Evolutionary conservation across 257 asterid species (phyloP).

Genomic region (Solanum peruvianum): DNA sequence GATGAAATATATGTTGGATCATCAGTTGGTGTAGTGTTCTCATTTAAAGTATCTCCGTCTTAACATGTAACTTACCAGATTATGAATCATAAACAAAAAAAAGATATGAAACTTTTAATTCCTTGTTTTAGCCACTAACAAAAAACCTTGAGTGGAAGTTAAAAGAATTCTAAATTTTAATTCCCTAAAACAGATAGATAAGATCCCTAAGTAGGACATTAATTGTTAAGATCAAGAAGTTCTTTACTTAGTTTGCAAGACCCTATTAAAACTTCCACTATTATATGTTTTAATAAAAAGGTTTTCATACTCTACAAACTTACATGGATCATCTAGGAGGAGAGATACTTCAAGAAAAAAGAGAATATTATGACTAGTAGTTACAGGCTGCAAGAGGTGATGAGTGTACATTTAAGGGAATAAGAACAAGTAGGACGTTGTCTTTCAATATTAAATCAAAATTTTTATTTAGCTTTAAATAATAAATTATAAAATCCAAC

Average conservation of each 20-base stretch:
- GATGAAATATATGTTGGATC: conserved; percentile 76
- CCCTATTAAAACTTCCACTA: not conserved
- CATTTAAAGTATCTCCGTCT: conserved; percentile 89
- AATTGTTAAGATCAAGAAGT: not conserved
- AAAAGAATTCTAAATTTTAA: not conserved
- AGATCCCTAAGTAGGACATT: not conserved
- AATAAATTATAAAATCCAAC: not conserved
- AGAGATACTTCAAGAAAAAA: not conserved
- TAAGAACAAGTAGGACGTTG: not conserved
- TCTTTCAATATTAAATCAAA: not conserved
- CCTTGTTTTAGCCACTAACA: not conserved
- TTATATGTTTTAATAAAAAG: not conserved
- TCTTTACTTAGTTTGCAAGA: not conserved
- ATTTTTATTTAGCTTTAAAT: not conserved
- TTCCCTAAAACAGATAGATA: not conserved
- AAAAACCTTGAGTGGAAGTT: not conserved
- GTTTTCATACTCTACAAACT: not conserved
- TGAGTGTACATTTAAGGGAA: not conserved
- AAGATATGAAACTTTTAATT: not conserved
- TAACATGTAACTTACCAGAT: not conserved
- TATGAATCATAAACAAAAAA: not conserved
- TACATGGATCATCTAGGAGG: not conserved
- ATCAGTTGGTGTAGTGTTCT: conserved; percentile 81
- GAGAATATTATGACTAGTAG: not conserved
- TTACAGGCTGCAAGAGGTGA: not conserved